Evolutionary conservation across 352 stramenopile genomes (phyloP), one percentile per base, ranked within the genome.

Genomic region (Globisporangium paddicum): DNA sequence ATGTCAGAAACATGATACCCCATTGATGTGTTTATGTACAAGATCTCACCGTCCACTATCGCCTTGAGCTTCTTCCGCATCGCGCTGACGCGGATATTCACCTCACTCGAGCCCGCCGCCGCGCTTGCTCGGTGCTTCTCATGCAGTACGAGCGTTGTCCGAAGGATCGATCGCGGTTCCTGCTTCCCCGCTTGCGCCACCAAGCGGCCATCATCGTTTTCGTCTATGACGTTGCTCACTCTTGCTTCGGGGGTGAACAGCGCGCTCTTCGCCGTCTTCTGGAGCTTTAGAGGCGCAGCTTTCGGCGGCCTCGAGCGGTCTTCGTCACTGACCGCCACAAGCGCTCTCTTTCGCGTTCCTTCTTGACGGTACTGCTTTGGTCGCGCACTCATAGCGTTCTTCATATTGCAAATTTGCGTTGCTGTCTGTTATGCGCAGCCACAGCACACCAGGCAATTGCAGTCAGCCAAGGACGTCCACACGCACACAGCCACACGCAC

Each of bases 1-100:
- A 50, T 16, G 26, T 45, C 14, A 40, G 7, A 10, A 55, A 41
- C 11, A 19, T 26, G 28, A 44, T 26, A 44, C 10, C 34, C 30
- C 19, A 32, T 55, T 11, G 25, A 5, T 9, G 46, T 52, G 10
- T 16, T n/a, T 46, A 4, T 38, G 34, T 18, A 34, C 18, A 34
- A 18, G 10, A 3, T 53, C 56, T 53, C 48, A 72, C 62, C 57
- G 34, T 19, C 23, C 5, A 69, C 64, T 40, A 63, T 62, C 26
- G 52, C 46, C 34, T 64, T 51, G 37, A 69, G 34, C 26, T 61
- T 64, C 38, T 61, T 63, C 30, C 47, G 35, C 18, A 62, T 21
- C 23, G 44, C 25, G 23, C 35, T 26, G 38, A 67, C 54, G 13
- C 61, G 61, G 18, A 32, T 52, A 49, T 52, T 50, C 16, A 72